A percentile compares a stretch with the other conserved stretches of the same genome.
phyloP scores from a whole-genome alignment of 306 rosid genomes.

The Quercus suber region DNA sequence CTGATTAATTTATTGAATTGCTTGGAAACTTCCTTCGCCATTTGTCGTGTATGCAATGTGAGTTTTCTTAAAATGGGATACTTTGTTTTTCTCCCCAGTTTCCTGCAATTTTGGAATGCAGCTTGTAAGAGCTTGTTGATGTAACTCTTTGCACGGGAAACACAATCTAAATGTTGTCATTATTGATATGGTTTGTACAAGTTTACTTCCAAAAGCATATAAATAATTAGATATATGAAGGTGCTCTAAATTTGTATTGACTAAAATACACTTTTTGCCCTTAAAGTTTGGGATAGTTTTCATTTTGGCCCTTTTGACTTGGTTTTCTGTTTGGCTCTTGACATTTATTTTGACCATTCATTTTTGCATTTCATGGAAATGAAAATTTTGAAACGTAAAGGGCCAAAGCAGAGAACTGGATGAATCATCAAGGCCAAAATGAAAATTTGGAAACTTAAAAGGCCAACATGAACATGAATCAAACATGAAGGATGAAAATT shows the following conservation, averaged over 20 bases:
- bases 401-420: too few species aligned
- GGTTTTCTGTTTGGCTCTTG: too few species aligned
- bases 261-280: too few species aligned
- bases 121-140: constrained; percentile 3
- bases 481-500: too few species aligned
- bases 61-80: constrained; percentile 37
- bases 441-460: too few species aligned
- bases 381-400: too few species aligned
- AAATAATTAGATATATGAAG: background rate
- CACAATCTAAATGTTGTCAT: background rate
- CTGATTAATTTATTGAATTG: constrained; percentile 49
- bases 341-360: too few species aligned
- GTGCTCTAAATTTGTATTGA: background rate
- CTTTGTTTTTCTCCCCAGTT: background rate
- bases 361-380: too few species aligned
- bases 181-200: constrained; percentile 24
- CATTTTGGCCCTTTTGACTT: too few species aligned
- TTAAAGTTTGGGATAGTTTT: too few species aligned
- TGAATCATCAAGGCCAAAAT: too few species aligned
- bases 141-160: constrained; percentile 5
- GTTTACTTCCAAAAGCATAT: background rate
- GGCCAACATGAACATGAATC: too few species aligned
- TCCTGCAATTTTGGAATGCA: constrained; percentile 7
- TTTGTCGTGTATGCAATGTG: constrained; percentile 72
- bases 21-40: constrained; percentile 64